Evolutionary conservation across 768 basidiomycete genomes (phyloP).

Genomic region (Hortiboletus flavorubellus): DNA sequence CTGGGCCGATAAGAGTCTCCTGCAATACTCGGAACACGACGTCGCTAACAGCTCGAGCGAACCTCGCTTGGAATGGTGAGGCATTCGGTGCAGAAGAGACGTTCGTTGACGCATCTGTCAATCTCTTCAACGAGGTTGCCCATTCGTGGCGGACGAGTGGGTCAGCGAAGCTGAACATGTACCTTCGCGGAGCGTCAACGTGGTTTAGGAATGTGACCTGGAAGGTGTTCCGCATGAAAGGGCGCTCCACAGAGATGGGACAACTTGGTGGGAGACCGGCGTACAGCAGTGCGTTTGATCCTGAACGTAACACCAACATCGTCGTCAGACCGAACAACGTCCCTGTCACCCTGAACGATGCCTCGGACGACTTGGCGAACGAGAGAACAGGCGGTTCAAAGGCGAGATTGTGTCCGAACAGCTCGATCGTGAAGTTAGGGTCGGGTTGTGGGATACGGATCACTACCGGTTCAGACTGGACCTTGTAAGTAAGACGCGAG

Average conservation of each 20-base stretch:
- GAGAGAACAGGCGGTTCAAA: conserved; percentile 86
- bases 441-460: conserved; percentile 85
- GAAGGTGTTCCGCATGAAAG: conserved; percentile 97
- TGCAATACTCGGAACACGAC: conserved; percentile 81
- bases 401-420: conserved; percentile 81
- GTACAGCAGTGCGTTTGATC: conserved; percentile 81
- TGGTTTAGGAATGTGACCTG: conserved; percentile 82
- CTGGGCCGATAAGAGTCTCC: conserved; percentile 65
- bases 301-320: conserved; percentile 80
- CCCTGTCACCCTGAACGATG: conserved; percentile 90
- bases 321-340: conserved; percentile 77
- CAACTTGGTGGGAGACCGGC: conserved; percentile 77
- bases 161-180: conserved; percentile 93
- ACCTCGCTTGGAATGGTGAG: conserved; percentile 39
- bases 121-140: conserved; percentile 62
- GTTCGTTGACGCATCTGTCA: conserved; percentile 52
- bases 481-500: conserved; percentile 76
- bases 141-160: conserved; percentile 72
- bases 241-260: conserved; percentile 77
- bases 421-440: conserved; percentile 73
- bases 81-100: conserved; percentile 24
- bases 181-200: conserved; percentile 67
- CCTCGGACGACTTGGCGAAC: conserved; percentile 75
- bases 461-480: conserved; percentile 84
- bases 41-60: conserved; percentile 66